These are phyloP conservation scores for Monilinia aucupariae DNA, from an alignment of 2,329 filamentous ascomycete genomes.

Conservation along the genomic window DNA sequence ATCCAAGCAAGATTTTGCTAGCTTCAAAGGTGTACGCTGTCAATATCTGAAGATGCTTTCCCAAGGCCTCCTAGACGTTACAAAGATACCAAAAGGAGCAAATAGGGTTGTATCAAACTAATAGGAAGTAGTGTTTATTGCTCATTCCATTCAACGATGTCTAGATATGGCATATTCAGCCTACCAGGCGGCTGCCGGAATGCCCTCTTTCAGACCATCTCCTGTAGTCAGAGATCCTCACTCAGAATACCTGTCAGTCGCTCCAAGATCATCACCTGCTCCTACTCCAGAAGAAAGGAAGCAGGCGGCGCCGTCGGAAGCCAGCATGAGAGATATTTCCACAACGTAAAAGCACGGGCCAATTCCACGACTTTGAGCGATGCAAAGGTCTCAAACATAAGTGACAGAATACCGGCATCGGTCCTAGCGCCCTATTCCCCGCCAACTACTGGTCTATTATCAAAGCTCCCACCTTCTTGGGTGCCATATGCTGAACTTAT, in stretches of 20 bases:
- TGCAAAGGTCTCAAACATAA: not conserved
- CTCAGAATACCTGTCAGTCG: not conserved
- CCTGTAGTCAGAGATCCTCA: not conserved
- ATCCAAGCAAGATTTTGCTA: not conserved
- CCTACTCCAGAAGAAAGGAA: not conserved
- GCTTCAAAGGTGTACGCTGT: not conserved
- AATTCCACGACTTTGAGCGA: not conserved
- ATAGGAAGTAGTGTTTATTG: not conserved
- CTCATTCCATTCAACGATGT: conserved; percentile 1
- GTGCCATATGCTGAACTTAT: conserved; percentile 79
- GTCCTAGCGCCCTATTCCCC: conserved; percentile 34
- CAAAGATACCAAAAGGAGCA: not conserved
- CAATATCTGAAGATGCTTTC: not conserved
- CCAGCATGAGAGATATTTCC: conserved; percentile 4
- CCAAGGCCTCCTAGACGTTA: not conserved
- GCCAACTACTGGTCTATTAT: conserved; percentile 67
- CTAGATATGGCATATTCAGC: conserved; percentile 14
- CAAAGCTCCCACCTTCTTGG: conserved; percentile 61
- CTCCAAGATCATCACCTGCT: not conserved
- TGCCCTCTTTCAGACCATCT: conserved; percentile 6
- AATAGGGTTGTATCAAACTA: not conserved
- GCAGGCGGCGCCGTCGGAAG: not conserved
- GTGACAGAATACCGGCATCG: not conserved
- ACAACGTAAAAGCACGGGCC: not conserved
- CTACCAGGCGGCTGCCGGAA: conserved; percentile 18